Base-by-base conservation (phyloP, 352 stramenopile species). In the Globisporangium yorkense region DNA sequence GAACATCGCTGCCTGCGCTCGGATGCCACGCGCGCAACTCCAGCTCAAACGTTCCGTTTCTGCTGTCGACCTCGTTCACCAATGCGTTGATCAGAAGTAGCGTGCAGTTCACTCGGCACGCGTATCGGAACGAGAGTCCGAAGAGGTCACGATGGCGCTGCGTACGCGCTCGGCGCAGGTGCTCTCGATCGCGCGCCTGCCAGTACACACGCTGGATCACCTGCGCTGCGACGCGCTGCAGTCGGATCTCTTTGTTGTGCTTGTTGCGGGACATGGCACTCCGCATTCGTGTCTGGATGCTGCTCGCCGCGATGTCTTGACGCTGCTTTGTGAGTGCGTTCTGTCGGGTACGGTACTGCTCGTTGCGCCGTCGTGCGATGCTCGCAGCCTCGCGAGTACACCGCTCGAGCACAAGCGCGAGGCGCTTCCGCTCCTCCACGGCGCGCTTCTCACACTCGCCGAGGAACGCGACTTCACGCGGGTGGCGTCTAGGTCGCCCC, bases 131-230 rank as follows among this genome's bases (percentile, higher is more conserved):
- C 5, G 46, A 49, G 3, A 60, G 18, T 6, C 67, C 70, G n/a
- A 37, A 37, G 3, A 13, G 13, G 2, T 72, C 64, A 13, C 40
- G 63, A 0, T 44, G 27, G 1, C 63, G 46, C 0, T 53, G 15
- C 15, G 49, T 18, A 16, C 56, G 57, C 31, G 45, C 20, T 16
- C 57, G 51, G 0, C 46, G 51, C 4, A 51, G 51, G n/a, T 52
- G 50, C 8, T 68, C 60, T 21, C 10, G 45, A 0, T 65, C 61
- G 0, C 41, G 53, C 1, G 43, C 48, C 33, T 49, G 55, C 2
- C 70, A 61, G 20, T 61, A 65, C 24, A 62, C 35, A 5, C 59
- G 56, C 55, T 78, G 70, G 52, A 74, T 78, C 9, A 77, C 16
- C 13, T 33, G 29, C 5, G 63, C 70, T 15, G 70, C 67, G 24